Percentiles rank a stretch among this genome's conserved stretches.
phyloP scores from a whole-genome alignment of 2,329 filamentous ascomycete species.

The Aspergillus puulaauensis region DNA sequence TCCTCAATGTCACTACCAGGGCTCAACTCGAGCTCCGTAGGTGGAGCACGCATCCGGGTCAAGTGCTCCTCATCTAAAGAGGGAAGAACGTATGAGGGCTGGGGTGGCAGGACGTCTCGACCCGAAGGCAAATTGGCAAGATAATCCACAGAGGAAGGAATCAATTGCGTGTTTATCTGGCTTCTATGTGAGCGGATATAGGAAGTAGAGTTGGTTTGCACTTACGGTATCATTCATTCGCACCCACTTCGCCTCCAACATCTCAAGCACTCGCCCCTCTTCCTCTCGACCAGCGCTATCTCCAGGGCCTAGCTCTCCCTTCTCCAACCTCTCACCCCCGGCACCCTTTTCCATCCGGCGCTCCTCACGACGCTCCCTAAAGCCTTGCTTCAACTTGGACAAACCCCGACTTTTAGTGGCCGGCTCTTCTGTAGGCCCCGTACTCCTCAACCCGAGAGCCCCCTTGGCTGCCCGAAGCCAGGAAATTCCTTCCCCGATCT shows the following conservation, averaged over 20 bases:
- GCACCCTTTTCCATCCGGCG: slow-evolving; percentile 69
- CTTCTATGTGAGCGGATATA: slow-evolving; percentile 3
- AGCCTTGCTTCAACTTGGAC: slow-evolving; percentile 67
- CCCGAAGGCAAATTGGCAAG: slow-evolving; percentile 81
- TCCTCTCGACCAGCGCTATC: slow-evolving; percentile 81
- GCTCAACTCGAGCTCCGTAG: slow-evolving; percentile 48
- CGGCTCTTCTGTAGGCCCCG: slow-evolving; percentile 40
- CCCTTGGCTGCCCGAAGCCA: slow-evolving; percentile 79
- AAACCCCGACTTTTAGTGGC: slow-evolving; percentile 31
- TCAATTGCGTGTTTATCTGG: slow-evolving; percentile 74
- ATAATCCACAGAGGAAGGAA: slow-evolving; percentile 71
- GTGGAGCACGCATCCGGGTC: slow-evolving; percentile 56
- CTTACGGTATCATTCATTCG: slow-evolving; percentile 89
- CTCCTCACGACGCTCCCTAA: slow-evolving; percentile 76
- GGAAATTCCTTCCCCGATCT: slow-evolving; percentile 80
- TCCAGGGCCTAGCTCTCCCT: slow-evolving; percentile 49
- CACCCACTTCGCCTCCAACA: slow-evolving; percentile 84
- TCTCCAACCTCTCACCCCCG: slow-evolving; percentile 35
- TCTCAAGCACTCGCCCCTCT: slow-evolving; percentile 80
- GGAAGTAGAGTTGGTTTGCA: slow-evolving; percentile 4
- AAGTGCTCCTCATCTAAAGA: slow-evolving; percentile 65
- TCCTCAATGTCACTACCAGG: slow-evolving; percentile 46
- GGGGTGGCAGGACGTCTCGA: slow-evolving; percentile 71
- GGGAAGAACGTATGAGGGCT: slow-evolving; percentile 68
- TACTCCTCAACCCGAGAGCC: slow-evolving; percentile 66